Evolutionary conservation across 2,329 filamentous ascomycete species (phyloP), one percentile per base, ranked within the genome.

Genomic region (Colletotrichum tropicale): DNA sequence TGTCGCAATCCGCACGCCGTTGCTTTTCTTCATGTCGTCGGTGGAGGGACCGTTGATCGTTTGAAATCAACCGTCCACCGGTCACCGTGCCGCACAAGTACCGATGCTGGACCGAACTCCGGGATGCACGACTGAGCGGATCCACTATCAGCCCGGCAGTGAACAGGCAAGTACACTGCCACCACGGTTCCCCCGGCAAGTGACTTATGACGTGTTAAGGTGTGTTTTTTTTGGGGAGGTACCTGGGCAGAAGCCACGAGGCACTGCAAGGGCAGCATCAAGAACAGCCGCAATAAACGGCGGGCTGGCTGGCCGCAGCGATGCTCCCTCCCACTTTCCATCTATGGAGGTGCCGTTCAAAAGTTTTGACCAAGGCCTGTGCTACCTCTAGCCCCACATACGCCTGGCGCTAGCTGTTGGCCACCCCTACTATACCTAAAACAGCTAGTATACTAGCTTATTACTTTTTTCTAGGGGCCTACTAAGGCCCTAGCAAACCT

Each of bases 141-240:
- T 8, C 74, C 72, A 65, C 65, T 55, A 61, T 28, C 26, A 68
- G 48, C 56, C 56, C n/a, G 32, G n/a, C 18, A 36, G 26, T 43
- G 30, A n/a, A 36, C 6, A 24, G 32, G n/a, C 21, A 74, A 21
- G 74, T 66, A 65, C 65, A 76, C 70, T 52, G 65, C 74, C 58
- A 69, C 65, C 15, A 32, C 48, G 58, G 64, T 30, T 48, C 21
- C 24, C 28, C 34, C 10, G 48, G 58, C 3, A 16, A 48, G 34
- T 43, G 64, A 73, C 74, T 69, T 76, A 38, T 60, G 73, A 65
- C 64, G 58, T 73, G 70, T 64, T 73, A 75, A 60, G 56, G 21
- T 28, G 3, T 2, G 16, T 21, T 24, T 43, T 18, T 32, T 10
- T 15, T 6, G 6, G 21, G 26, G 48, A 5, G 36, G 58, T 24